Base-by-base conservation (phyloP, 352 stramenopile species). In the Pythium myriotylum region DNA sequence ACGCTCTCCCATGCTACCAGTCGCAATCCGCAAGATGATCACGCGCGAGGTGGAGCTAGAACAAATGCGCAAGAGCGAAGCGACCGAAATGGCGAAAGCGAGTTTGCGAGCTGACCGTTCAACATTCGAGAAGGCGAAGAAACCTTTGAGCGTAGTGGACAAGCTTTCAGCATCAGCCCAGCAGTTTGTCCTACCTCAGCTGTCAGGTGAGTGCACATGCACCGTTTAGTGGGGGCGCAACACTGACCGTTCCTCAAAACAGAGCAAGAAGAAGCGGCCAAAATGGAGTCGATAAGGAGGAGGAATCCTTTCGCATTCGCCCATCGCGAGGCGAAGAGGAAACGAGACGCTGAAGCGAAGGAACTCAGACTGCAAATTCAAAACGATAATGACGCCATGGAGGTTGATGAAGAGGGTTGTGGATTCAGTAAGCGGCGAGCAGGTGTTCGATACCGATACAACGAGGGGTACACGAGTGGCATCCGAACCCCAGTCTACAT, bases 401-500 rank as follows among this genome's bases (percentile, higher is more conserved):
- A 51, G 16, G 62, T 76, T 41, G 55, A 55, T 19, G 58, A 55
- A 19, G 54, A 64, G 8, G 29, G 24, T 19, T 57, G 57, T 26
- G 65, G 39, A 29, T 37, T 52, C 32, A 56, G 29, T 13, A 58
- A 75, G 41, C 37, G 55, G 12, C 69, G 84, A n/a, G 63, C 69
- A 2, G 62, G 73, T 24, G 81, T 97, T 54, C 81, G 79, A 26
- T 97, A 91, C 73, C 92, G 94, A 63, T 96, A 92, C 57, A 94
- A 97, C 51, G 86, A 97, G 75, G 90, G 90, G 39, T 95, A 93
- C 72, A 96, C 86, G 24, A 89, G 87, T 65, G 89, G 88, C 63
- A 95, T 97, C 56, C 94, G 94, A 70, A 92, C 88, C 59, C 68
- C 79, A 20, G 90, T 97, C 54, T 88, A 84, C 67, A 79, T 97